A percentile compares a stretch with the other conserved stretches of the same genome.
Evolutionary conservation across 352 stramenopile genomes (phyloP).

Genomic region (Pythium phragmitis): DNA sequence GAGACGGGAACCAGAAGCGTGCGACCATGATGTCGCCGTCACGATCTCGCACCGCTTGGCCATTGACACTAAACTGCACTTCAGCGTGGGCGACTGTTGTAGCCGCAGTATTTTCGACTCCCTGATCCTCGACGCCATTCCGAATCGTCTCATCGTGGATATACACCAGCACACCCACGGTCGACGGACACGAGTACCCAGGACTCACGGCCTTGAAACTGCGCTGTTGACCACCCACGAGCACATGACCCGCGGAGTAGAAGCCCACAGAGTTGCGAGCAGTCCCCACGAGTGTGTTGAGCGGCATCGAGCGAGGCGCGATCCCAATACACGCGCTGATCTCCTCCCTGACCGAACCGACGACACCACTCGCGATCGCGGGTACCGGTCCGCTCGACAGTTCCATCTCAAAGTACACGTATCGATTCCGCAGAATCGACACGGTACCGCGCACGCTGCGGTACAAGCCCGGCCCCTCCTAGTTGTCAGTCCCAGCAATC

Average conservation of each 20-base stretch:
- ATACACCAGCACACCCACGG: conserved; percentile 70
- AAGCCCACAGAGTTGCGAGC: conserved; percentile 81
- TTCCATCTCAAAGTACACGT: conserved; percentile 88
- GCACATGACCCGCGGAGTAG: conserved; percentile 77
- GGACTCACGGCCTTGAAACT: conserved; percentile 54
- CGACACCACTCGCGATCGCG: conserved; percentile 24
- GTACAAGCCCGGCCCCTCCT: conserved; percentile 69
- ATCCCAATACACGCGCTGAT: conserved; percentile 80
- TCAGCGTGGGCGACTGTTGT: conserved; percentile 32
- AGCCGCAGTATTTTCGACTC: background rate
- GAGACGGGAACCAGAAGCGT: conserved; percentile 50
- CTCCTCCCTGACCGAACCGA: conserved; percentile 29
- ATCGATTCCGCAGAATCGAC: conserved; percentile 58
- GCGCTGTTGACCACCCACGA: conserved; percentile 59
- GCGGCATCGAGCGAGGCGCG: conserved; percentile 67
- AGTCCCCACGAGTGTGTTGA: conserved; percentile 80
- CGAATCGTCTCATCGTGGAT: conserved; percentile 40
- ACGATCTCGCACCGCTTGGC: conserved; percentile 55
- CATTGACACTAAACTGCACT: conserved; percentile 77
- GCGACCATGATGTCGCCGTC: conserved; percentile 57
- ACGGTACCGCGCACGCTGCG: conserved; percentile 71
- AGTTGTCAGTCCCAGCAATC: background rate
- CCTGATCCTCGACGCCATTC: conserved; percentile 17
- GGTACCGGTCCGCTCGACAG: conserved; percentile 47
- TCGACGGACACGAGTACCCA: conserved; percentile 63